Percentiles rank a stretch among this genome's conserved stretches.
Conservation (phyloP, 208 protist species). For the Leptomonas seymouri region DNA sequence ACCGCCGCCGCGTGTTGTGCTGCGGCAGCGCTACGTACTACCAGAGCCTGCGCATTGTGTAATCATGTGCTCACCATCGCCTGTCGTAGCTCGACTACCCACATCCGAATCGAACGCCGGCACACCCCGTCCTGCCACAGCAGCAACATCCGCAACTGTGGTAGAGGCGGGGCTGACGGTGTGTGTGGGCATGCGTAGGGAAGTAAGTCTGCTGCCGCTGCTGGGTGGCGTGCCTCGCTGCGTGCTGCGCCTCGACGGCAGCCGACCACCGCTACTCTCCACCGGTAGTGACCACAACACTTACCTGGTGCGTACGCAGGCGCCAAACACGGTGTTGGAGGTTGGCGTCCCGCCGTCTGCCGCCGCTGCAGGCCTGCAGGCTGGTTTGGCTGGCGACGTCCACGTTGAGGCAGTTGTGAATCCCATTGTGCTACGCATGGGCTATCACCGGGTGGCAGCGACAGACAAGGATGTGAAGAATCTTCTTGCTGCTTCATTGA, state of each 20-base stretch:
- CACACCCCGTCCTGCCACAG: background rate
- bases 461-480: background rate
- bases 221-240: slow-evolving; percentile 54
- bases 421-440: slow-evolving; percentile 20
- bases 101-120: background rate
- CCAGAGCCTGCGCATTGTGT: slow-evolving; percentile 50
- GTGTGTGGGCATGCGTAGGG: slow-evolving; percentile 69
- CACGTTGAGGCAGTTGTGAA: background rate
- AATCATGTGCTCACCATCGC: slow-evolving; percentile 40
- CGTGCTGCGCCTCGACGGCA: slow-evolving; percentile 53
- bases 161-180: slow-evolving; percentile 44
- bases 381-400: background rate
- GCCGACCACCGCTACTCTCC: slow-evolving; percentile 31
- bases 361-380: slow-evolving; percentile 17
- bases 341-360: slow-evolving; percentile 31
- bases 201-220: slow-evolving; percentile 67
- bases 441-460: slow-evolving; percentile 4
- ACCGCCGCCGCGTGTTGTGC: slow-evolving; percentile 25
- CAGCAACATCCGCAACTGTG: background rate
- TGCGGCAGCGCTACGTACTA: slow-evolving; percentile 43
- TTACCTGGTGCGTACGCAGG: slow-evolving; percentile 30
- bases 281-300: slow-evolving; percentile 38
- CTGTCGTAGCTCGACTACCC: background rate
- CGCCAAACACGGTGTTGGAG: slow-evolving; percentile 34
- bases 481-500: background rate